Conservation (phyloP, 805 yeast genomes). For the Saccharomycopsis sp. region DNA sequence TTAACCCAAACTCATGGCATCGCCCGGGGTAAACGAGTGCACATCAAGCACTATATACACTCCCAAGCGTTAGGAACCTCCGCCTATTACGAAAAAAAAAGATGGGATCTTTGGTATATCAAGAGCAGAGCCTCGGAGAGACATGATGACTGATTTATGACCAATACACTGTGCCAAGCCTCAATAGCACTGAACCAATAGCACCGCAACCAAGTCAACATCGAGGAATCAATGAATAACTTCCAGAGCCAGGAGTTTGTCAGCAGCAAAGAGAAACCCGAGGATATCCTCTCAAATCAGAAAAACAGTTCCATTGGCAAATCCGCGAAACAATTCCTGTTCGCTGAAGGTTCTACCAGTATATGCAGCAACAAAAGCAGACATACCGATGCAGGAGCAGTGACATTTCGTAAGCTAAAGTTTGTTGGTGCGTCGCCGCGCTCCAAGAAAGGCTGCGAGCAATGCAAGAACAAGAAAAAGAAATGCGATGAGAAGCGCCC, state of each 20-base stretch:
- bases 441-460: conserved; percentile 8
- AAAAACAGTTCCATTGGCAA: background rate
- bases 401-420: background rate
- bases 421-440: conserved; percentile 14
- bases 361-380: background rate
- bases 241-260: background rate
- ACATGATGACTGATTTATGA: background rate
- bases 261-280: background rate
- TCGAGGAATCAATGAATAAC: background rate
- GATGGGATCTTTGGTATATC: background rate
- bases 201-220: too few species aligned
- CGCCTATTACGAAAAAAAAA: background rate
- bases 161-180: background rate
- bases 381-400: background rate
- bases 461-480: conserved; percentile 10
- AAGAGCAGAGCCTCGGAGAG: background rate
- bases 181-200: too few species aligned
- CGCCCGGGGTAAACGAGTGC: too few species aligned
- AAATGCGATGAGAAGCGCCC: conserved; percentile 16
- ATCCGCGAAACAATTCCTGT: background rate
- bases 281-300: too few species aligned
- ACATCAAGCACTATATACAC: too few species aligned
- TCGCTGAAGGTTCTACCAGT: background rate
- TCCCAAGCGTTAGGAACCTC: too few species aligned
- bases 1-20: too few species aligned